These are phyloP conservation scores for Nidula microcarpa DNA, from an alignment of 768 basidiomycete genomes.

Conservation along the genomic window DNA sequence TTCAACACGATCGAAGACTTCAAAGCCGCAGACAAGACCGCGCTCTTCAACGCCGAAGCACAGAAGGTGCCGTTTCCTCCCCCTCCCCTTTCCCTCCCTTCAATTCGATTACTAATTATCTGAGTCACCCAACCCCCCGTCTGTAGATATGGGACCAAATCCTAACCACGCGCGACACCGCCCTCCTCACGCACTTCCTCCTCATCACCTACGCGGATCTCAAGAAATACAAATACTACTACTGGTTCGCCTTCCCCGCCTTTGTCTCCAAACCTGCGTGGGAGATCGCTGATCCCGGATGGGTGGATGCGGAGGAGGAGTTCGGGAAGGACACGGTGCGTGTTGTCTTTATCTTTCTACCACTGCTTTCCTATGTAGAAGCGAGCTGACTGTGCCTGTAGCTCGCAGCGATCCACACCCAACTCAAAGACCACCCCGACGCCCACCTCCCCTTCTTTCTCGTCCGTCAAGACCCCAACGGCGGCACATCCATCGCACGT, in stretches of 20 bases:
- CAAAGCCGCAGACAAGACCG: conserved; percentile 82
- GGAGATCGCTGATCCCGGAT: conserved; percentile 57
- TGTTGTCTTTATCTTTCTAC: no score
- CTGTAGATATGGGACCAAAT: conserved; percentile 70
- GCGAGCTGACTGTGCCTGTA: conserved; percentile 15
- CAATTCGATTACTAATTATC: not conserved
- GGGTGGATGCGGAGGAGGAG: conserved; percentile 44
- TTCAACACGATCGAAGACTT: conserved; percentile 98
- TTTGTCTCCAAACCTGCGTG: conserved; percentile 87
- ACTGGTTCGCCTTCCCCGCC: conserved; percentile 98
- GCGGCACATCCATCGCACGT: conserved; percentile 22
- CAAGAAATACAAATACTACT: conserved; percentile 97
- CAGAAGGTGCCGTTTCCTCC: conserved; percentile 47
- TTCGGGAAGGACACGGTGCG: conserved; percentile 41
- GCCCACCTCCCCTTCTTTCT: conserved; percentile 58
- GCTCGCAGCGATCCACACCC: conserved; percentile 50
- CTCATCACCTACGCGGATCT: conserved; percentile 94
- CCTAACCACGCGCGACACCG: conserved; percentile 44
- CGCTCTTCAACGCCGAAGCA: conserved; percentile 73
- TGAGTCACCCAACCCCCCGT: not conserved
- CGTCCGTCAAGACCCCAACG: conserved; percentile 35
- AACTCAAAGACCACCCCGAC: conserved; percentile 31
- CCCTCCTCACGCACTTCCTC: conserved; percentile 72
- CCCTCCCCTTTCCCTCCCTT: not conserved
- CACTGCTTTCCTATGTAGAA: not conserved